Base-by-base conservation (phyloP, 2,329 filamentous ascomycete genomes). In the Furcasterigmium furcatum region DNA sequence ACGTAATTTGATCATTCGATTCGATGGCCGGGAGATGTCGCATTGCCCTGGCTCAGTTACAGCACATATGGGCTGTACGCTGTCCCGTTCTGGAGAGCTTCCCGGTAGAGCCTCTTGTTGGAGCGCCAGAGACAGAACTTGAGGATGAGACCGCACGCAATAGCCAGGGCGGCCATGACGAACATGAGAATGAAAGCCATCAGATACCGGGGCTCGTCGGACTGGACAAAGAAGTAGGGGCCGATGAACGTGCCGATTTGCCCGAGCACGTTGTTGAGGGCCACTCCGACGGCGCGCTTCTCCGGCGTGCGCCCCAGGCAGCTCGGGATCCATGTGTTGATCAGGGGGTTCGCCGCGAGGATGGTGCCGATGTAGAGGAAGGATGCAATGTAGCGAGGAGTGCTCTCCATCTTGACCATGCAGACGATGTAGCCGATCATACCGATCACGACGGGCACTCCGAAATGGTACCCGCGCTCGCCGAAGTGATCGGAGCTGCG, bases 381-480 rank as follows among this genome's bases (percentile, higher is more conserved):
- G 48, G 67, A 66, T 13, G 58, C 52, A 14, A 48, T 27, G 16
- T 40, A 22, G 10, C 62, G 55, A 3, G 53, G 59, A 1, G 54
- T 55, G 7, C 56, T 46, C 43, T 66, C 47, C 35, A 59, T 41
- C n/a, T 59, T 53, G 35, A 55, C 38, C 49, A 47, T 49, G 9
- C 52, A 52, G 2, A 57, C 46, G 9, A 67, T 46, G 48, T 68
- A 70, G 1, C 70, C 70, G 5, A 64, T 46, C 1, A 72, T 59
- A 1, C 68, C 71, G 21, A 68, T 46, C 4, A 58, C 32, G 43
- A 73, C 73, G 9, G 64, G 63, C 12, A 62, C 46, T 1, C 68
- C 72, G 24, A 71, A 67, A 47, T 75, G 72, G 68, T 66, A 73
- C 1, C 70, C 73, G 19, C 71, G 63, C 48, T 75, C 72, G 45